These are phyloP conservation scores for Monosporascus cannonballus DNA, from an alignment of 2,329 filamentous ascomycete genomes.

Conservation along the genomic window DNA sequence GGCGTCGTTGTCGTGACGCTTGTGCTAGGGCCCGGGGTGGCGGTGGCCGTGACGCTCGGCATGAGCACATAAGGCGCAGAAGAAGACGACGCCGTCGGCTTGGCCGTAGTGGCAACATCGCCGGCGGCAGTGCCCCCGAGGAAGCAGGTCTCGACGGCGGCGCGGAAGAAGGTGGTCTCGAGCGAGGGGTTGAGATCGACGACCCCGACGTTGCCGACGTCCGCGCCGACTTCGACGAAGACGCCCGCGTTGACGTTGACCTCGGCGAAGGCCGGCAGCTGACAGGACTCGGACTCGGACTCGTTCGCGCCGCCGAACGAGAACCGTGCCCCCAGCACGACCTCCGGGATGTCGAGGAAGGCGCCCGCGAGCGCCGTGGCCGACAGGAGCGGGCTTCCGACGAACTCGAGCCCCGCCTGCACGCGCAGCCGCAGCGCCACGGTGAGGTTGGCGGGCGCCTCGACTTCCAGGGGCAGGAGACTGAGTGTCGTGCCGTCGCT, in stretches of 20 bases:
- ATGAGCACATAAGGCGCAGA: too few species aligned
- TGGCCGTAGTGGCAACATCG: neutral
- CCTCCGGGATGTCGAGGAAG: conserved; percentile 20
- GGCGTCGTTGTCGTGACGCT: neutral
- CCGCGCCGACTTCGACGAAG: conserved; percentile 21
- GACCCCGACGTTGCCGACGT: conserved; percentile 13
- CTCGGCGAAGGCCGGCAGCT: conserved; percentile 15
- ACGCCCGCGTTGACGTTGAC: conserved; percentile 25
- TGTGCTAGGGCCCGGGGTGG: neutral
- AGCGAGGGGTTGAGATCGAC: conserved; percentile 18
- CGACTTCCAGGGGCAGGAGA: conserved; percentile 16
- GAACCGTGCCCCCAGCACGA: conserved; percentile 10
- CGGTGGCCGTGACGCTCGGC: conserved; percentile 1
- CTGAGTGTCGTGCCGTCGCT: conserved; percentile 16
- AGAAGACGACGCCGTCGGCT: too few species aligned
- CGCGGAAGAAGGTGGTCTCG: conserved; percentile 20
- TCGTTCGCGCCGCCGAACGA: conserved; percentile 3
- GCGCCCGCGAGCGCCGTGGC: conserved; percentile 19
- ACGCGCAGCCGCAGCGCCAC: conserved; percentile 17
- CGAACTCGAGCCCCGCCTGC: conserved; percentile 18
- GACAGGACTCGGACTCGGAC: conserved; percentile 6
- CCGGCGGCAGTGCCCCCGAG: neutral
- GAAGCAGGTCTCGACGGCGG: conserved; percentile 18
- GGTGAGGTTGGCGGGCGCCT: conserved; percentile 16
- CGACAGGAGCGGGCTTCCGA: conserved; percentile 11